Percentiles rank a stretch among this genome's conserved stretches.
Conservation (phyloP, 345 rosid genomes). For the Acer negundo region DNA sequence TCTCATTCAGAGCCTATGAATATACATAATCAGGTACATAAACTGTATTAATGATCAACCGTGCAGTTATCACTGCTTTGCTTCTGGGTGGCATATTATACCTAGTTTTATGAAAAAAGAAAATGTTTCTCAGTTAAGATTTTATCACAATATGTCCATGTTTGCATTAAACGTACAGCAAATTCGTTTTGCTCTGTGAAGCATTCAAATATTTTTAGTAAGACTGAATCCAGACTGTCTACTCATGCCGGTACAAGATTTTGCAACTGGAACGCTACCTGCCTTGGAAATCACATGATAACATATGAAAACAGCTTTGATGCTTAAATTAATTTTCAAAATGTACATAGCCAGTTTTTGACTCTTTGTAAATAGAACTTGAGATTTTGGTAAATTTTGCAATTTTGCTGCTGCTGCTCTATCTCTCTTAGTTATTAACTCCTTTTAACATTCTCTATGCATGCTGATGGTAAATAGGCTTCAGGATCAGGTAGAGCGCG, state of each 20-base stretch:
- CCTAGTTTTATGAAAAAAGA: too few relatives aligned
- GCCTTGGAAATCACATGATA: background rate
- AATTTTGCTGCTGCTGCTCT: background rate
- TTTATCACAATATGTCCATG: background rate
- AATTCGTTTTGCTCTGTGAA: background rate
- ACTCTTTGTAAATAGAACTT: background rate
- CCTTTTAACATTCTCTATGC: constrained; percentile 12
- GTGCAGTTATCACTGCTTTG: background rate
- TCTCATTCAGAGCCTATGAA: constrained; percentile 48
- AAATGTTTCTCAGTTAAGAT: background rate
- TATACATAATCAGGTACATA: constrained; percentile 63
- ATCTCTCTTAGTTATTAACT: constrained; percentile 2
- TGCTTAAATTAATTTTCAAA: background rate
- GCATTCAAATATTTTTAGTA: background rate
- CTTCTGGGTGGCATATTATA: background rate
- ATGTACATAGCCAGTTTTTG: background rate
- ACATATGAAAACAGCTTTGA: background rate
- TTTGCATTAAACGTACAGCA: background rate
- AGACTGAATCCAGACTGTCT: background rate
- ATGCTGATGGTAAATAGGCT: constrained; percentile 37
- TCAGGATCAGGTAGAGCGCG: constrained; percentile 61
- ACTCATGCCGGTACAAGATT: background rate
- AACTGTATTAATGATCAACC: background rate
- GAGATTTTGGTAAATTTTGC: background rate
- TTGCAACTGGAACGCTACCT: background rate